Evolutionary conservation across 2,329 filamentous ascomycete genomes (phyloP).

Genomic region (Aspergillus niger): DNA sequence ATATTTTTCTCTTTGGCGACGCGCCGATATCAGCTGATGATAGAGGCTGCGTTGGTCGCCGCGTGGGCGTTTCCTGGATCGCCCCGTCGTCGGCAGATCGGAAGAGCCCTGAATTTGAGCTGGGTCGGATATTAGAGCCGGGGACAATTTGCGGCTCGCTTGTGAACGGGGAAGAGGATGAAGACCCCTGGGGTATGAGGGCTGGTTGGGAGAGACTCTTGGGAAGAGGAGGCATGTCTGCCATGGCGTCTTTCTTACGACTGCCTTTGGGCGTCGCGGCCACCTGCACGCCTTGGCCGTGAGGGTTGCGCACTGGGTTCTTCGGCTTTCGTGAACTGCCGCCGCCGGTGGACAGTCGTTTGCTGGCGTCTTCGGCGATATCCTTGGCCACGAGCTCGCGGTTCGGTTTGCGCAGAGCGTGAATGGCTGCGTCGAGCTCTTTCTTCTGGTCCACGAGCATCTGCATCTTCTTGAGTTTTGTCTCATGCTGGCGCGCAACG

Average conservation of each 20-base stretch:
- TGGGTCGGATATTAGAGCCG: constrained; percentile 33
- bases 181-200: constrained; percentile 25
- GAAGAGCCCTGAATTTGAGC: constrained; percentile 28
- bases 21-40: constrained; percentile 18
- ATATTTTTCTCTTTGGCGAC: constrained; percentile 15
- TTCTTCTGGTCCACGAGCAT: constrained; percentile 49
- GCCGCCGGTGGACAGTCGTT: constrained; percentile 32
- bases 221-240: constrained; percentile 31
- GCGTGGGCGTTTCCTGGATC: constrained; percentile 46
- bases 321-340: constrained; percentile 42
- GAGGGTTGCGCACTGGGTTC: constrained; percentile 45
- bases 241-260: constrained; percentile 35
- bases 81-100: constrained; percentile 21
- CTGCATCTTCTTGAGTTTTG: constrained; percentile 50
- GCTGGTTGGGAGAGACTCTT: constrained; percentile 32
- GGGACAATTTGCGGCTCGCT: constrained; percentile 36
- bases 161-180: constrained; percentile 27
- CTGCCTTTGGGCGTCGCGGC: constrained; percentile 50
- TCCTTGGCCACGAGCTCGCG: constrained; percentile 49
- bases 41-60: constrained; percentile 31
- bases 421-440: constrained; percentile 52
- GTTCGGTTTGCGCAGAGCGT: constrained; percentile 51
- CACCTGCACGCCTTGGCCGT: constrained; percentile 50
- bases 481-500: constrained; percentile 47
- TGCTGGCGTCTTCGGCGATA: constrained; percentile 46